These are phyloP conservation scores for Cryptosporidium canis DNA, from an alignment of 169 alveolate genomes.

Conservation along the genomic window DNA sequence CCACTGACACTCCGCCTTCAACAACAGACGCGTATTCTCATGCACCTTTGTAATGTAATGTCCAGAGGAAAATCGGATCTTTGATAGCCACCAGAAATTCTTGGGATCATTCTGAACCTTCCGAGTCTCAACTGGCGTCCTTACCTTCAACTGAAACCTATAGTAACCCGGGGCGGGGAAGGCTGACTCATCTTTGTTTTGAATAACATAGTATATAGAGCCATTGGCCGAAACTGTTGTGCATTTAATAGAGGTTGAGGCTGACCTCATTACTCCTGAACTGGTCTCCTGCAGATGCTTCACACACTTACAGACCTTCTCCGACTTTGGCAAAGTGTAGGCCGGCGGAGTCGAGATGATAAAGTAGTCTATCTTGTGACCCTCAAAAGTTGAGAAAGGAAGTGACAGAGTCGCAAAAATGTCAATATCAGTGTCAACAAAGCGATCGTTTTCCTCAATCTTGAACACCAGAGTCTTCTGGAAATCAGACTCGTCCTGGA, in stretches of 20 bases:
- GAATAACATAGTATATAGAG: slow-evolving; percentile 58
- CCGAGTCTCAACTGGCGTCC: slow-evolving; percentile 59
- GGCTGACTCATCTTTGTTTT: slow-evolving; percentile 6
- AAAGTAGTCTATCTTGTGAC: slow-evolving; percentile 55
- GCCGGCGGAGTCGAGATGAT: slow-evolving; percentile 64
- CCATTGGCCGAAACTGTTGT: slow-evolving; percentile 64
- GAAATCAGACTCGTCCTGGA: slow-evolving; percentile 10
- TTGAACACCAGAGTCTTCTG: slow-evolving; percentile 16
- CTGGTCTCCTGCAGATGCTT: slow-evolving; percentile 4
- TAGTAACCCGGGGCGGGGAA: slow-evolving; percentile 41
- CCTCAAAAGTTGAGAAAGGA: slow-evolving; percentile 66
- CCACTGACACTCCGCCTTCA: slow-evolving; percentile 66
- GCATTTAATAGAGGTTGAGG: slow-evolving; percentile 7
- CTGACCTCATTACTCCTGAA: neutral
- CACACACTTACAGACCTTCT: slow-evolving; percentile 40
- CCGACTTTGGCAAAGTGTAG: slow-evolving; percentile 36
- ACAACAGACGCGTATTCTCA: slow-evolving; percentile 49
- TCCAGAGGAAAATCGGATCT: slow-evolving; percentile 62
- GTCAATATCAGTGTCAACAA: slow-evolving; percentile 62
- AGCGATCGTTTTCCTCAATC: slow-evolving; percentile 43
- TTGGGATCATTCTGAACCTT: slow-evolving; percentile 69
- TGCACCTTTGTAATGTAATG: slow-evolving; percentile 61
- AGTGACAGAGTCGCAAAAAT: slow-evolving; percentile 14
- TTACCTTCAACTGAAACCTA: slow-evolving; percentile 29
- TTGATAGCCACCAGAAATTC: slow-evolving; percentile 69